Evolutionary conservation across 306 rosid species (phyloP), one percentile per base, ranked within the genome.

Genomic region (Amphicarpaea edgeworthii): DNA sequence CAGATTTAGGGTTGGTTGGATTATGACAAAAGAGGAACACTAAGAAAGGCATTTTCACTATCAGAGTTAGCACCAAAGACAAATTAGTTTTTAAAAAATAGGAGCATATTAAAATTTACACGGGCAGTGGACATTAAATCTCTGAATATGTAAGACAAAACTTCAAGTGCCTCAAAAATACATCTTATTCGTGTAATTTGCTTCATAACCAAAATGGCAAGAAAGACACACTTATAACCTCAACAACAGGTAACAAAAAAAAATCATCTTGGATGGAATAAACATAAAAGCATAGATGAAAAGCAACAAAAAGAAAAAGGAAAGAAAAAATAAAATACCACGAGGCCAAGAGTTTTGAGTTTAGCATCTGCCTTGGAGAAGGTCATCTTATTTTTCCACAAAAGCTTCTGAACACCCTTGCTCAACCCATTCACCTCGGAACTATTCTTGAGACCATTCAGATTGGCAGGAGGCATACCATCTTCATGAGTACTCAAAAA

Each of bases 371-470:
- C 93, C 80, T 92, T 92, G 9, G 95, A 85, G 63, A 86, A 95
- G 51, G 24, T 77, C 91, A 88, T 85, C 78, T 92, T 92, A 69
- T 90, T 90, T 86, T 95, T 95, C 97, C 98, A 90, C 77, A 95
- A 81, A 76, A 95, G 96, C 83, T 80, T 95, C 17, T 95, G 98
- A 73, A 88, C 83, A 80, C 89, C 88, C 86, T 95, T 95, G 53
- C 76, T 88, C 77, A 95, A 78, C 12, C 92, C 97, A 85, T 95
- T 95, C 34, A 80, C 43, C 85, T 95, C 98, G 8, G 89, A 87
- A 75, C 28, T 50, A 37, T 76, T 86, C 79, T 83, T 83, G 76
- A 16, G 42, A 64, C 72, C 79, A 72, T 72, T 83, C 4, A 60
- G 66, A 66, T 59, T 59, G 32, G 60, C 78, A 63, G 81, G 59